These are phyloP conservation scores for Fusarium oligoseptatum DNA, from an alignment of 2,329 filamentous ascomycete species.

Conservation along the genomic window DNA sequence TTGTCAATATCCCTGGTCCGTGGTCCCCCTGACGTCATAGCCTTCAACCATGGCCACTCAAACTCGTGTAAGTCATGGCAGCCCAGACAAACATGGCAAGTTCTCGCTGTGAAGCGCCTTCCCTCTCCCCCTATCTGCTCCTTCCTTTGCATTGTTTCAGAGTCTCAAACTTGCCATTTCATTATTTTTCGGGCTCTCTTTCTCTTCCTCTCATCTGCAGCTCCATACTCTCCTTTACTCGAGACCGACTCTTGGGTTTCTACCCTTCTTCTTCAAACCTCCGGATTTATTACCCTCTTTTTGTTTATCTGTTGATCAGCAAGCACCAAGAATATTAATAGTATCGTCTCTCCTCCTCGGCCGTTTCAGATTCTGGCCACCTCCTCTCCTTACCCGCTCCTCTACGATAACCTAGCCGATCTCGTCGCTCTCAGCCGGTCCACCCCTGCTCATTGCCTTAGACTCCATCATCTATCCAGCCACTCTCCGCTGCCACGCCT, in stretches of 20 bases:
- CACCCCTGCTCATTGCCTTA: slow-evolving; percentile 26
- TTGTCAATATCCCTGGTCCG: neutral
- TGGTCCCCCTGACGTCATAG: neutral
- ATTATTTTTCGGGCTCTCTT: neutral
- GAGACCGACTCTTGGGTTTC: slow-evolving; percentile 7
- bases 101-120: neutral
- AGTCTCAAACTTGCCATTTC: neutral
- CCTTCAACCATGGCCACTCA: neutral
- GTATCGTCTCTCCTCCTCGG: slow-evolving; percentile 25
- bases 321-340: slow-evolving; percentile 27
- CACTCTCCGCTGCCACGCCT: slow-evolving; percentile 16
- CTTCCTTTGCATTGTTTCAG: neutral
- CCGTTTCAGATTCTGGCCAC: slow-evolving; percentile 32
- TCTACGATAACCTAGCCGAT: slow-evolving; percentile 30
- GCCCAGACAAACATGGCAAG: neutral
- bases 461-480: slow-evolving; percentile 18
- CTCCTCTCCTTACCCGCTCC: slow-evolving; percentile 21
- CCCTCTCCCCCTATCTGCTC: neutral
- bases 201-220: neutral
- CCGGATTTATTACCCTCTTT: slow-evolving; percentile 11
- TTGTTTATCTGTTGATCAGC: slow-evolving; percentile 19
- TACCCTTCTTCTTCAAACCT: slow-evolving; percentile 15
- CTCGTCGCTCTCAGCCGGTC: slow-evolving; percentile 21
- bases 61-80: neutral
- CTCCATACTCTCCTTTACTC: slow-evolving; percentile 14